phyloP scores from a whole-genome alignment of 495 filamentous ascomycete species.

The Aspergillus saccharolyticus region DNA sequence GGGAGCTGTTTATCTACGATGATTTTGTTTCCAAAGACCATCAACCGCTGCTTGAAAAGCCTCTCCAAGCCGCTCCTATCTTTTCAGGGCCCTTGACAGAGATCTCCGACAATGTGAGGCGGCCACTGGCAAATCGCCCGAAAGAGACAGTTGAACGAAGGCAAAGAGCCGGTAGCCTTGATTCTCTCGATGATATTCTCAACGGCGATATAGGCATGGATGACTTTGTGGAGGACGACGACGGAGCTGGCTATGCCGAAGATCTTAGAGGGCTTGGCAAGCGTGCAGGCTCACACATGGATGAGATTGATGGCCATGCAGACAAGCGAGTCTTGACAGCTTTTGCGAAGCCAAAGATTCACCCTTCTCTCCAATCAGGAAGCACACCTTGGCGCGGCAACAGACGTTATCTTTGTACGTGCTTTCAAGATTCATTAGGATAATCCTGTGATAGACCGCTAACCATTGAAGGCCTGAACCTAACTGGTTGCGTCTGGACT shows the following conservation, averaged over 20 bases:
- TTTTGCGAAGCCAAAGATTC: slow-evolving; percentile 61
- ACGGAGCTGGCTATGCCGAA: slow-evolving; percentile 83
- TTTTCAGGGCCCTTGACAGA: slow-evolving; percentile 75
- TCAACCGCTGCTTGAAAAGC: slow-evolving; percentile 52
- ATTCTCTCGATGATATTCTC: slow-evolving; percentile 57
- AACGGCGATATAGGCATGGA: slow-evolving; percentile 52
- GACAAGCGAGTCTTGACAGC: slow-evolving; percentile 60
- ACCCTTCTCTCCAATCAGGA: slow-evolving; percentile 84
- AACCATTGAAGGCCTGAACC: slow-evolving; percentile 58
- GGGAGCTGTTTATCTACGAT: slow-evolving; percentile 83
- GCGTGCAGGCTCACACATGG: slow-evolving; percentile 50
- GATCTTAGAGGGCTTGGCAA: slow-evolving; percentile 58
- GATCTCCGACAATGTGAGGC: slow-evolving; percentile 58
- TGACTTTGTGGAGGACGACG: slow-evolving; percentile 90
- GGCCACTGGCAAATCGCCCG: slow-evolving; percentile 49
- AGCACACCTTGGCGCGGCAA: slow-evolving; percentile 95
- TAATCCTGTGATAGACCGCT: slow-evolving; percentile 13
- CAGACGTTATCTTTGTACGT: slow-evolving; percentile 77
- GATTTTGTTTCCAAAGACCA: slow-evolving; percentile 69
- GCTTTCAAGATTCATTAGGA: background rate
- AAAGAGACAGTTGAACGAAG: slow-evolving; percentile 45
- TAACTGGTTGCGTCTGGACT: slow-evolving; percentile 94
- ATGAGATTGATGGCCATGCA: slow-evolving; percentile 36
- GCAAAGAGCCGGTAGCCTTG: slow-evolving; percentile 43
- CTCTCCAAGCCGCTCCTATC: slow-evolving; percentile 73